phyloP scores from a whole-genome alignment of 805 yeast species.

The Ogataea naganishii region DNA sequence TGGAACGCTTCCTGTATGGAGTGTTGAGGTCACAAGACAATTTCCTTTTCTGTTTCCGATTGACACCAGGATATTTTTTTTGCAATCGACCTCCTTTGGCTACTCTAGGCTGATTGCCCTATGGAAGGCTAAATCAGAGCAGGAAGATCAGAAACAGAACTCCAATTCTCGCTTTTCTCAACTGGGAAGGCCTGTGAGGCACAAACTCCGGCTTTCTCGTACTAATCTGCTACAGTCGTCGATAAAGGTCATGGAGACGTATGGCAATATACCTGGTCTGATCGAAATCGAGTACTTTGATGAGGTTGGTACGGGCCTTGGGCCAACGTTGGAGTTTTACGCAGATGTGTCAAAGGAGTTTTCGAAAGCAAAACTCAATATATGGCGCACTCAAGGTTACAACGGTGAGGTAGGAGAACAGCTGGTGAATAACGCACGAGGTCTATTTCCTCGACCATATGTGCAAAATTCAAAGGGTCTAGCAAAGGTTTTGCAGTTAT shows the following conservation, averaged over 20 bases:
- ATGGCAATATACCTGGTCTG: constrained; percentile 73
- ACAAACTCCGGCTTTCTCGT: constrained; percentile 72
- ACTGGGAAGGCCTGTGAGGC: constrained; percentile 70
- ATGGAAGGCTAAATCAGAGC: constrained; percentile 54
- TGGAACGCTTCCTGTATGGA: constrained; percentile 83
- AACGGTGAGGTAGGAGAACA: constrained; percentile 12
- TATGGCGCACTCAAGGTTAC: constrained; percentile 58
- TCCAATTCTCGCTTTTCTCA: constrained; percentile 26
- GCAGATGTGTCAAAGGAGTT: constrained; percentile 74
- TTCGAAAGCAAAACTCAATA: constrained; percentile 38
- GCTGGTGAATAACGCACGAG: constrained; percentile 35
- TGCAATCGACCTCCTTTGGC: constrained; percentile 88
- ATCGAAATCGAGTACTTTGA: constrained; percentile 82
- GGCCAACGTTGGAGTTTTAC: constrained; percentile 93
- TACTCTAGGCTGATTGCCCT: constrained; percentile 71
- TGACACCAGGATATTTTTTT: constrained; percentile 65
- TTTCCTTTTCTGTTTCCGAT: constrained; percentile 82
- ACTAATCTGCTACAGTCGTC: constrained; percentile 67
- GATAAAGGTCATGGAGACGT: constrained; percentile 61
- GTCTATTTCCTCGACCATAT: constrained; percentile 69
- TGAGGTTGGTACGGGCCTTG: constrained; percentile 94
- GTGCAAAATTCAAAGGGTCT: constrained; percentile 24
- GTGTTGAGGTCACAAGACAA: constrained; percentile 57
- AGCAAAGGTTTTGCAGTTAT: constrained; percentile 38
- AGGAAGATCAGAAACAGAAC: constrained; percentile 24